These are phyloP conservation scores for Papiliotrema fonsecae DNA, from an alignment of 1,284 basidiomycete species.

Conservation along the genomic window DNA sequence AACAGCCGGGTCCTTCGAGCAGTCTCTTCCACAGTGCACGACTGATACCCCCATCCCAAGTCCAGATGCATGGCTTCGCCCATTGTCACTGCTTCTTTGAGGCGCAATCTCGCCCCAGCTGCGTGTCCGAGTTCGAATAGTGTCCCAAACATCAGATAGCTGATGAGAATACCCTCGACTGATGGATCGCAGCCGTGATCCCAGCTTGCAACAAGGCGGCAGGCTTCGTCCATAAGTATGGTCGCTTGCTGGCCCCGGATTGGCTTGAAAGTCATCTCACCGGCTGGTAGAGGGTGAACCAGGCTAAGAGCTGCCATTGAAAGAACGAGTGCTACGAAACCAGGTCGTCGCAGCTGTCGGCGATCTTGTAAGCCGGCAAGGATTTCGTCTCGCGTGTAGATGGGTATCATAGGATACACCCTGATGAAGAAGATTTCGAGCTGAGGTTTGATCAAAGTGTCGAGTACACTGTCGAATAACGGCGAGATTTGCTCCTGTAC, in stretches of 20 bases:
- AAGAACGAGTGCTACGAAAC: constrained; percentile 22
- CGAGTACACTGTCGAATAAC: constrained; percentile 20
- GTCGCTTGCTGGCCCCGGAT: constrained; percentile 17
- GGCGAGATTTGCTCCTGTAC: constrained; percentile 19
- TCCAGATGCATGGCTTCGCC: constrained; percentile 22
- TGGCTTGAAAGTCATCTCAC: constrained; percentile 11
- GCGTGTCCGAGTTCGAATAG: constrained; percentile 25
- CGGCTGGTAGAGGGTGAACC: constrained; percentile 24
- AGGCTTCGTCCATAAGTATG: constrained; percentile 27
- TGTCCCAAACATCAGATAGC: constrained; percentile 29
- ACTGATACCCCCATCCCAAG: constrained; percentile 4
- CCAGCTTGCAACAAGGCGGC: constrained; percentile 18
- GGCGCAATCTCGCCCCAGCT: constrained; percentile 16
- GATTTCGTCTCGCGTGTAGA: constrained; percentile 18
- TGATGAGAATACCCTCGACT: constrained; percentile 21
- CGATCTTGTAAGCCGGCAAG: constrained; percentile 11
- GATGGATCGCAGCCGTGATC: constrained; percentile 16
- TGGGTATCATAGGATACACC: constrained; percentile 32
- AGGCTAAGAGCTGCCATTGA: constrained; percentile 22
- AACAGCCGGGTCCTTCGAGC: constrained; percentile 19
- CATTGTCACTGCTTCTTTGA: constrained; percentile 22
- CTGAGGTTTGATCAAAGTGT: constrained; percentile 25
- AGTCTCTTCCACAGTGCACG: constrained; percentile 10
- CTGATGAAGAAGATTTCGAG: constrained; percentile 24
- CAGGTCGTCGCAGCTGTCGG: constrained; percentile 6